Evolutionary conservation across 352 stramenopile genomes (phyloP).

Genomic region (Globisporangium nagaii): DNA sequence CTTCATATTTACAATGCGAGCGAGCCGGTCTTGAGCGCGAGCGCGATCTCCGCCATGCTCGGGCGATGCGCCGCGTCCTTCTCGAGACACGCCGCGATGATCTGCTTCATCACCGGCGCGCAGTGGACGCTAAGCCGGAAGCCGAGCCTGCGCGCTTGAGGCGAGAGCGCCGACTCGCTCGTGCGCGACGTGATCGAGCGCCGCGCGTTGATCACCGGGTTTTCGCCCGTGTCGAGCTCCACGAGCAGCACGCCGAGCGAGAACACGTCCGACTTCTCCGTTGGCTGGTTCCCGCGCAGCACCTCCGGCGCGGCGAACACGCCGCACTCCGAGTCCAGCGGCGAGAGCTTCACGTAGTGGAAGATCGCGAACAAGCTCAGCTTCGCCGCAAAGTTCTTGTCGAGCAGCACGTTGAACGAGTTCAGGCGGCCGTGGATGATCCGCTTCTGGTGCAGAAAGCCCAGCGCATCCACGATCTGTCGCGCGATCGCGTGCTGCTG

Average conservation of each 20-base stretch:
- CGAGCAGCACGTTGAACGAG: conserved; percentile 75
- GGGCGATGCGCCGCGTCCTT: conserved; percentile 42
- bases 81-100: conserved; percentile 57
- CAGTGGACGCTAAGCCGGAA: conserved; percentile 53
- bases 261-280: conserved; percentile 68
- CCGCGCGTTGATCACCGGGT: conserved; percentile 53
- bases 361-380: conserved; percentile 75
- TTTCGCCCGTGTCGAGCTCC: conserved; percentile 68
- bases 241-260: conserved; percentile 76
- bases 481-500: conserved; percentile 68
- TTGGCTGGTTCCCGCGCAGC: conserved; percentile 61
- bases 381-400: conserved; percentile 59
- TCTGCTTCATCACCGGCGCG: conserved; percentile 58
- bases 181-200: conserved; percentile 30
- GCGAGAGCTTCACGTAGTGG: conserved; percentile 71
- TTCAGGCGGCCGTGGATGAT: conserved; percentile 77
- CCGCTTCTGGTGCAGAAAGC: conserved; percentile 58
- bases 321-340: conserved; percentile 56
- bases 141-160: conserved; percentile 36
- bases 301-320: conserved; percentile 72
- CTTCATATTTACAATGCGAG: conserved; percentile 36
- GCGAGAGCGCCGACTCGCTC: conserved; percentile 24
- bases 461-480: conserved; percentile 63
- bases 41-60: conserved; percentile 55
- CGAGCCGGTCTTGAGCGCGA: conserved; percentile 52